Evolutionary conservation across 108 stramenopile genomes (phyloP).

Genomic region (Cyclotella choctawhatcheeana): DNA sequence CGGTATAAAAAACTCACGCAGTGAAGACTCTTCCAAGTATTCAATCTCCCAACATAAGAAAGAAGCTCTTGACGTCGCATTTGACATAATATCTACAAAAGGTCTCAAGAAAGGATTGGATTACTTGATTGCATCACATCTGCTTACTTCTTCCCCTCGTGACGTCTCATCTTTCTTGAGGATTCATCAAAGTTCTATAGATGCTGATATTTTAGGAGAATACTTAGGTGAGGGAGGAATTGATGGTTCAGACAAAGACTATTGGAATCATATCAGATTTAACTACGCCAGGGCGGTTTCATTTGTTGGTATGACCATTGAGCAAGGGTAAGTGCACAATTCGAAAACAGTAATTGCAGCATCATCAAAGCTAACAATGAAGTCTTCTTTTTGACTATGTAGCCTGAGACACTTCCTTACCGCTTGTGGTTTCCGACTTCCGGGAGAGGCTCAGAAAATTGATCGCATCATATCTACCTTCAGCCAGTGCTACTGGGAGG

Average conservation of each 20-base stretch:
- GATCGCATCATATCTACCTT: conserved; percentile 92
- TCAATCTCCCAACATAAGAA: conserved; percentile 30
- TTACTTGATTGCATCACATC: conserved; percentile 88
- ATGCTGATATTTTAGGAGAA: conserved; percentile 85
- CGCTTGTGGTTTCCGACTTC: conserved; percentile 91
- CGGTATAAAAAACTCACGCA: conserved; percentile 30
- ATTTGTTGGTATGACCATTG: conserved; percentile 95
- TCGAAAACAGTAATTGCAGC: too few species aligned
- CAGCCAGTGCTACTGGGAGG: conserved; percentile 95
- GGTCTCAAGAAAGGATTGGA: conserved; percentile 92
- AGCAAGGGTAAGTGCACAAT: conserved; percentile 71
- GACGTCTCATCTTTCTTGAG: conserved; percentile 90
- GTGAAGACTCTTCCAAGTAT: conserved; percentile 40
- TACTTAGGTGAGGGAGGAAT: conserved; percentile 90
- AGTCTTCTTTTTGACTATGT: background rate
- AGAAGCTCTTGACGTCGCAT: conserved; percentile 65
- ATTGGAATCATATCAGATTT: conserved; percentile 90
- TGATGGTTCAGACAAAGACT: conserved; percentile 77
- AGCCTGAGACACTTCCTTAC: conserved; percentile 91
- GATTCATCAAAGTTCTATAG: conserved; percentile 79
- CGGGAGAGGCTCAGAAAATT: conserved; percentile 97
- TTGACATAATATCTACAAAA: conserved; percentile 82
- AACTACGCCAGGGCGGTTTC: conserved; percentile 84
- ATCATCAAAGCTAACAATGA: too few species aligned
- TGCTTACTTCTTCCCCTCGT: conserved; percentile 90